These are phyloP conservation scores for Haematococcus sp. DNA, from an alignment of 139 green algal genomes.

Conservation along the genomic window DNA sequence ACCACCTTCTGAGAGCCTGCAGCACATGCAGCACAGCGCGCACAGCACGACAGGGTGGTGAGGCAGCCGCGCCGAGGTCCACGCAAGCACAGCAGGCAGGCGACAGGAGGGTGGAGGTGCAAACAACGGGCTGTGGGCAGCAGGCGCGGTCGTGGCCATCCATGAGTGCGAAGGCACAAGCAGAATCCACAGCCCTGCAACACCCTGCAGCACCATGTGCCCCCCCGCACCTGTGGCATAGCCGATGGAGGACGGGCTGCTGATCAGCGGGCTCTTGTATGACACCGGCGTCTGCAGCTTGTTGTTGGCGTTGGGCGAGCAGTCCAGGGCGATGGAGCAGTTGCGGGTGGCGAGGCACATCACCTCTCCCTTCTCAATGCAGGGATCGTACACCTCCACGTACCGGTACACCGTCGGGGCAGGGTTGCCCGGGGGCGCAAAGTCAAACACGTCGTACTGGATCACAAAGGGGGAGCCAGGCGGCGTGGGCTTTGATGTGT, in stretches of 20 bases:
- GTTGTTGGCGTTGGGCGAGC: not conserved
- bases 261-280: not conserved
- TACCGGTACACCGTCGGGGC: constrained; percentile 5
- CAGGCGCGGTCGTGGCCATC: too few relatives aligned
- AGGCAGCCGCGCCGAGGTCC: too few relatives aligned
- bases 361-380: constrained; percentile 13
- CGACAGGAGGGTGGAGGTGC: too few relatives aligned
- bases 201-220: too few relatives aligned
- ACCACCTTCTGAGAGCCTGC: not conserved
- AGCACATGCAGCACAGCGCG: too few relatives aligned
- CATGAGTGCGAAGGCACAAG: too few relatives aligned
- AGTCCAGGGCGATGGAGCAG: constrained; percentile 27
- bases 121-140: too few relatives aligned
- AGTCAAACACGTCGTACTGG: constrained; percentile 33
- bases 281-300: not conserved
- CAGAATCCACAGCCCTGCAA: too few relatives aligned
- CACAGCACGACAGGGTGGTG: too few relatives aligned
- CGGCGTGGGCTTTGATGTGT: constrained; percentile 1
- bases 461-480: constrained; percentile 1
- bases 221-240: too few relatives aligned
- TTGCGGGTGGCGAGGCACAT: constrained; percentile 7
- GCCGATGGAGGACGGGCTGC: too few relatives aligned
- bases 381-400: constrained; percentile 29
- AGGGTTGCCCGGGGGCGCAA: constrained; percentile 5
- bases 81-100: too few relatives aligned